These are phyloP conservation scores for Eutypa lata DNA, from an alignment of 2,329 filamentous ascomycete species.

Conservation along the genomic window DNA sequence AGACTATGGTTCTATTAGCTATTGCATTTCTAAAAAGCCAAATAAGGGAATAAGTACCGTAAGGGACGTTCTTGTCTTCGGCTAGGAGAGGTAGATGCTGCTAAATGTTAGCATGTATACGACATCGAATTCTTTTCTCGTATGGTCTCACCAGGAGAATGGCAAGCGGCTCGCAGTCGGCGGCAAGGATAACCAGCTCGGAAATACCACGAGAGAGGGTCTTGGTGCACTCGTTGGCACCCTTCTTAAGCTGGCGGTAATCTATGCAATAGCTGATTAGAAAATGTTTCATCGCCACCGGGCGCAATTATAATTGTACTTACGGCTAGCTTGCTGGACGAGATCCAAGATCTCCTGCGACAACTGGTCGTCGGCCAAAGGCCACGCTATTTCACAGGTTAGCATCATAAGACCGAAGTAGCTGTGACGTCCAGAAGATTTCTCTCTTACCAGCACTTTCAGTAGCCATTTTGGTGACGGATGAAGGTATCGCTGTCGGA, in stretches of 20 bases:
- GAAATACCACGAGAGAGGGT: constrained; percentile 86
- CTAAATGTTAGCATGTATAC: neutral
- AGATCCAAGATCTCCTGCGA: constrained; percentile 81
- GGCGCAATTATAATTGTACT: constrained; percentile 13
- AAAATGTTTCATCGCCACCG: constrained; percentile 12
- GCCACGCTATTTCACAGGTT: constrained; percentile 59
- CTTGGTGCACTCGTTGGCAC: constrained; percentile 83
- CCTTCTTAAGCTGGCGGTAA: constrained; percentile 81
- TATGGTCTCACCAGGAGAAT: constrained; percentile 61
- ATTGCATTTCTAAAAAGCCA: neutral
- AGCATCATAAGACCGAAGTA: constrained; percentile 15
- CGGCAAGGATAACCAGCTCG: constrained; percentile 85
- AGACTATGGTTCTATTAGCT: constrained; percentile 38
- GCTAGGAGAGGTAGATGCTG: constrained; percentile 78
- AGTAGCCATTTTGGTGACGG: constrained; percentile 1
- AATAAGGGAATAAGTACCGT: constrained; percentile 5
- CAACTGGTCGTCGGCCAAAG: constrained; percentile 68
- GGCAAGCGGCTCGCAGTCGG: constrained; percentile 81
- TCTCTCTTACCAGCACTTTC: constrained; percentile 19
- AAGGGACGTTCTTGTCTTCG: constrained; percentile 67
- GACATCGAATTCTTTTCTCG: neutral
- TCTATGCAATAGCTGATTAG: constrained; percentile 27
- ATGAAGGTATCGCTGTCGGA: neutral
- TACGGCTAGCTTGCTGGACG: constrained; percentile 64
- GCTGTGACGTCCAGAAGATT: neutral